Base-by-base conservation (phyloP, 2,329 filamentous ascomycete species). In the Endothia cerciana region DNA sequence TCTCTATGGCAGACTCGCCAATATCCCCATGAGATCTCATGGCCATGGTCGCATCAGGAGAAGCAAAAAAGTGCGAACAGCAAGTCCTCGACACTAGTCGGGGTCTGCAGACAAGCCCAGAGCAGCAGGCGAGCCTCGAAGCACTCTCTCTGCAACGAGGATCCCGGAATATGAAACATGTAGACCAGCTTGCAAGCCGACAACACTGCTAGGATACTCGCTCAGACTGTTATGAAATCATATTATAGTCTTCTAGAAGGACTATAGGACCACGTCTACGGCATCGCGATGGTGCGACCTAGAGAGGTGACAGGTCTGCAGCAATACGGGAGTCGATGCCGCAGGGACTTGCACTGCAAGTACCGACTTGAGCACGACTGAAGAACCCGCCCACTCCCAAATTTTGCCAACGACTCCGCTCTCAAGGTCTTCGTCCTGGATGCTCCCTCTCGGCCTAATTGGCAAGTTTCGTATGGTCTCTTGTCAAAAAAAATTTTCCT, bases 351-450 rank as follows among this genome's bases (percentile, higher is more conserved):
- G 47, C 22, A 36, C 45, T 49, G 13, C 60, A 63, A 49, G 66
- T 66, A 65, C 63, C 60, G 49, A 53, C 43, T 65, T 30, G 25
- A 60, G 57, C 63, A 56, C 58, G 60, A 65, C 63, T 63, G 60
- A 66, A 64, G 58, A 60, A 62, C 59, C 63, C 66, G 66, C 64
- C 59, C 63, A 60, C 60, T 36, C 60, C 64, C 60, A 65, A 68
- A 63, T 57, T 66, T 58, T 66, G 66, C 56, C 64, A 55, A 53
- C 62, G 66, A 62, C 66, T 68, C 66, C 66, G 66, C 66, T 68
- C 66, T 15, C 57, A 43, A 49, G 45, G 47, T 59, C 60, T 56
- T 65, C 63, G 55, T 61, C 49, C 33, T 65, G 55, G 60, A 40
- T 60, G 55, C 47, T 58, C 55, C 55, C 41, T 45, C 45, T 43